Conservation (phyloP, 148 eudicot genomes). For the Nepenthes gracilis region DNA sequence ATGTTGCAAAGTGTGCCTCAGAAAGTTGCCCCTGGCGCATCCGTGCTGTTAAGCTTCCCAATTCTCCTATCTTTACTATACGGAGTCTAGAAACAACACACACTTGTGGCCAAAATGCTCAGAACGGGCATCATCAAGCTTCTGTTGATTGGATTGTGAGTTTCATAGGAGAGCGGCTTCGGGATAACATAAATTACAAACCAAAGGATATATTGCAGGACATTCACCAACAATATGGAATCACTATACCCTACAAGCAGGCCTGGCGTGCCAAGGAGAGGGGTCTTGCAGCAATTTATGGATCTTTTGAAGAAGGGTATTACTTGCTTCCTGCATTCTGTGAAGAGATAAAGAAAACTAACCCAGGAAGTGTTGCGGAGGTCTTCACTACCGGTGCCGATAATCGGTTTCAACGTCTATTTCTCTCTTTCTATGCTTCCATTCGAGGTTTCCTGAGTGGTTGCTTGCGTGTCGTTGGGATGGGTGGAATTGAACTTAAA, state of each 20-base stretch:
- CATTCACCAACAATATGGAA: constrained; percentile 43
- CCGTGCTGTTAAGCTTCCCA: constrained; percentile 44
- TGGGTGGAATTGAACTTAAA: constrained; percentile 45
- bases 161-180: constrained; percentile 45
- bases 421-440: constrained; percentile 48
- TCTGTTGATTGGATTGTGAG: constrained; percentile 63
- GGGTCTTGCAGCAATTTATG: constrained; percentile 50
- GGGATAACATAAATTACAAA: constrained; percentile 50
- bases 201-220: constrained; percentile 60
- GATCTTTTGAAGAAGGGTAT: constrained; percentile 63
- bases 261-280: constrained; percentile 74
- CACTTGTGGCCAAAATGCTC: constrained; percentile 51
- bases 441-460: constrained; percentile 51
- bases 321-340: constrained; percentile 49
- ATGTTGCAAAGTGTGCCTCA: constrained; percentile 49
- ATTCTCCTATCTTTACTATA: constrained; percentile 31
- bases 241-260: constrained; percentile 65
- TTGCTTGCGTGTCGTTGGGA: constrained; percentile 41
- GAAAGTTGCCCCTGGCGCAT: constrained; percentile 65
- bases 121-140: constrained; percentile 58
- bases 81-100: constrained; percentile 38
- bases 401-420: constrained; percentile 42
- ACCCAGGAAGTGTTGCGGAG: constrained; percentile 50
- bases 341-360: constrained; percentile 36
- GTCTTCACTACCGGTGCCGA: constrained; percentile 37